phyloP scores from a whole-genome alignment of 768 basidiomycete genomes.

The Agaricus sinodeliciosus region DNA sequence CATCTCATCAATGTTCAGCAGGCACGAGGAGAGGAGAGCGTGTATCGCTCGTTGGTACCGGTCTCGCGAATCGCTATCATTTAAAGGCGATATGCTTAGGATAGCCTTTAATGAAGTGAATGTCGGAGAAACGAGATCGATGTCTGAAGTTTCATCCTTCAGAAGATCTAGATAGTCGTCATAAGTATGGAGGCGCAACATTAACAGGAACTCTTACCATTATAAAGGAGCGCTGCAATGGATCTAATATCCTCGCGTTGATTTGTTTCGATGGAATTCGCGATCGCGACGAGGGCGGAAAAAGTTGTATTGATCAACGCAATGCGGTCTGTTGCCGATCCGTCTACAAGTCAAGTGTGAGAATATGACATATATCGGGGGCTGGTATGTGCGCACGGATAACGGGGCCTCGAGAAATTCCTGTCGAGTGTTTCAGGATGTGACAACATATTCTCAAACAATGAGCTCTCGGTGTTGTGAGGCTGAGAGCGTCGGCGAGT shows the following conservation, averaged over 20 bases:
- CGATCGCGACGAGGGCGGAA: slow-evolving; percentile 52
- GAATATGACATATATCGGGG: background rate
- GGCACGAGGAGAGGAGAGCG: slow-evolving; percentile 78
- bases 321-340: slow-evolving; percentile 48
- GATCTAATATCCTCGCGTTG: slow-evolving; percentile 73
- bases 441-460: slow-evolving; percentile 82
- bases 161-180: slow-evolving; percentile 50
- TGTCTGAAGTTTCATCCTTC: slow-evolving; percentile 76
- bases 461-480: slow-evolving; percentile 49
- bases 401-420: slow-evolving; percentile 42
- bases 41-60: slow-evolving; percentile 61
- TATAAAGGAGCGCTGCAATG: slow-evolving; percentile 73
- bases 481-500: slow-evolving; percentile 30
- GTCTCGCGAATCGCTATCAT: slow-evolving; percentile 35
- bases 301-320: slow-evolving; percentile 61
- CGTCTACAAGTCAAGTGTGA: slow-evolving; percentile 31
- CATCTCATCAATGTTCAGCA: slow-evolving; percentile 88
- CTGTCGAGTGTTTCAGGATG: slow-evolving; percentile 65
- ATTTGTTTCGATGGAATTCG: slow-evolving; percentile 43
- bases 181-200: background rate
- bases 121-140: slow-evolving; percentile 76
- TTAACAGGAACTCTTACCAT: slow-evolving; percentile 38
- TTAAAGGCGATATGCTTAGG: slow-evolving; percentile 44
- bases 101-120: slow-evolving; percentile 75
- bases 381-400: slow-evolving; percentile 35